A percentile compares a stretch with the other conserved stretches of the same genome.
Evolutionary conservation across 192 early-diverging fungal species (phyloP).

Genomic region (Dissophora ornata): DNA sequence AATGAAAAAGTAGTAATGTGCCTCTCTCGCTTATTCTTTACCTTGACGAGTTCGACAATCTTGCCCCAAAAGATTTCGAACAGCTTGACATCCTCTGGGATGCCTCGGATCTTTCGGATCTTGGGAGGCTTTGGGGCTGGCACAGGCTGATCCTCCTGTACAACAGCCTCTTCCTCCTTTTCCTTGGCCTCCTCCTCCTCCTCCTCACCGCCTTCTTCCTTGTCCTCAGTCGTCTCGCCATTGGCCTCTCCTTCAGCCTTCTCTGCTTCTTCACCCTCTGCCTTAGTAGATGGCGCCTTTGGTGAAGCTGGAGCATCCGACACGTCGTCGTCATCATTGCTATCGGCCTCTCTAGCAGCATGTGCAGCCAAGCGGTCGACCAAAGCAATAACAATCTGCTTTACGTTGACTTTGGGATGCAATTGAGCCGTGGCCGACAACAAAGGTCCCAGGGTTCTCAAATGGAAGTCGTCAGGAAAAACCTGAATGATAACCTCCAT

Average conservation of each 20-base stretch:
- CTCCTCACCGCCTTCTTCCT: constrained; percentile 23
- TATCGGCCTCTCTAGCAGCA: constrained; percentile 83
- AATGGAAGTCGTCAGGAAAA: constrained; percentile 97
- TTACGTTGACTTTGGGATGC: constrained; percentile 94
- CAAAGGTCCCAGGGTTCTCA: constrained; percentile 89
- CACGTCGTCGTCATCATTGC: constrained; percentile 56
- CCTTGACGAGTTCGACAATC: constrained; percentile 90
- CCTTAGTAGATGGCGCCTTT: constrained; percentile 19
- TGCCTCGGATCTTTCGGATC: constrained; percentile 73
- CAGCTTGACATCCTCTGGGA: constrained; percentile 87
- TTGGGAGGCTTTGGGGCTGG: constrained; percentile 47
- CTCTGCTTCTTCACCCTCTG: constrained; percentile 14
- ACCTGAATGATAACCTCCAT: constrained; percentile 99
- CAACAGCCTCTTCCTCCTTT: constrained; percentile 36
- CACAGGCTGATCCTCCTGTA: constrained; percentile 35
- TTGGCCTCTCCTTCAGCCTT: constrained; percentile 4
- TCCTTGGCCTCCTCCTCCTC: constrained; percentile 29
- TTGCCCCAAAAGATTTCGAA: constrained; percentile 99
- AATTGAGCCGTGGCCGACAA: constrained; percentile 92
- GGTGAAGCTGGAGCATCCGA: constrained; percentile 43
- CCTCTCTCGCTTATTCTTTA: constrained; percentile 29
- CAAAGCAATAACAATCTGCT: constrained; percentile 94
- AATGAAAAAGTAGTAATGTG: background rate
- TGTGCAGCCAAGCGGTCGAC: constrained; percentile 95
- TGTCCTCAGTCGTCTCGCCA: constrained; percentile 8